A percentile compares a stretch with the other conserved stretches of the same genome.
Evolutionary conservation across 2,329 filamentous ascomycete species (phyloP).

Genomic region (Aurifilum marmelostoma): DNA sequence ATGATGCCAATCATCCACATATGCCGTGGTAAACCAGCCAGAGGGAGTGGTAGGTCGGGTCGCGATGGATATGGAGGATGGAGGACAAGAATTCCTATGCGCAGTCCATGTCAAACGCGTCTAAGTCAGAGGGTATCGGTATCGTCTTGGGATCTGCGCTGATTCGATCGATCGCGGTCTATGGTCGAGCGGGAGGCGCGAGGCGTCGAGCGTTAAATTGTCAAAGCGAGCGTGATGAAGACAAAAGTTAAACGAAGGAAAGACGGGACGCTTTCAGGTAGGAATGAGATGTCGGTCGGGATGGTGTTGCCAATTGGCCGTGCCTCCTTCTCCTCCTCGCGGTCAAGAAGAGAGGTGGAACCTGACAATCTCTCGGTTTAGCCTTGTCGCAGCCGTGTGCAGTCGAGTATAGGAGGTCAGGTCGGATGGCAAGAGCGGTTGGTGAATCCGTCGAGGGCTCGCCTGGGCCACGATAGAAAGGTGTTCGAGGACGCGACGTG

Average conservation of each 20-base stretch:
- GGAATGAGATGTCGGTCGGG: not conserved
- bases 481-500: not conserved
- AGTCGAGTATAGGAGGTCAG: not conserved
- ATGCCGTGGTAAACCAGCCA: slow-evolving; percentile 5
- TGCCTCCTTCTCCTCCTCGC: not conserved
- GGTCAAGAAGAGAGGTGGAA: not conserved
- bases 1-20: slow-evolving; percentile 42
- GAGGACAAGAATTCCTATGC: slow-evolving; percentile 15
- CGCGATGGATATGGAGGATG: not conserved
- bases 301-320: slow-evolving; percentile 1
- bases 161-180: slow-evolving; percentile 4
- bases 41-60: not conserved
- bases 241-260: not conserved
- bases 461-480: not conserved
- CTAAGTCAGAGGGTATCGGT: not conserved
- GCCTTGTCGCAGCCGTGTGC: not conserved
- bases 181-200: slow-evolving; percentile 10
- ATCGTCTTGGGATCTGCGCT: not conserved
- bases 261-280: slow-evolving; percentile 10
- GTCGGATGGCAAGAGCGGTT: not conserved
- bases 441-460: not conserved
- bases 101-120: slow-evolving; percentile 26
- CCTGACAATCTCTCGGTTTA: not conserved
- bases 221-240: slow-evolving; percentile 21
- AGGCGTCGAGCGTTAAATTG: not conserved